These are phyloP conservation scores for Syzygium aromaticum DNA, from an alignment of 345 rosid genomes.

Conservation along the genomic window DNA sequence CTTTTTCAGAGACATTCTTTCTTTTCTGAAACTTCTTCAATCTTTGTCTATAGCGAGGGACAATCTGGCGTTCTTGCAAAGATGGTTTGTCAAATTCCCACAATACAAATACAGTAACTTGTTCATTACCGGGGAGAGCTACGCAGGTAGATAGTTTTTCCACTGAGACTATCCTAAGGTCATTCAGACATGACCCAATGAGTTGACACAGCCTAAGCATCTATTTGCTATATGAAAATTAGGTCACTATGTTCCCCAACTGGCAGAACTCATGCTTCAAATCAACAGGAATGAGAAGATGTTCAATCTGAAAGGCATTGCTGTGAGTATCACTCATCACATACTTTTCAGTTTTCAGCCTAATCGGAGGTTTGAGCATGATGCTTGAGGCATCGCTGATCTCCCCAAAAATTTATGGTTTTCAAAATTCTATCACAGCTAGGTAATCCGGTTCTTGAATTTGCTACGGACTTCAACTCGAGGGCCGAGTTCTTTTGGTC, in stretches of 20 bases:
- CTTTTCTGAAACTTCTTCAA: conserved; percentile 21
- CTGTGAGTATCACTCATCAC: conserved; percentile 42
- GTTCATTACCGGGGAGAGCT: conserved; percentile 92
- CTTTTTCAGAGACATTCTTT: conserved; percentile 12
- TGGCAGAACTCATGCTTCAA: conserved; percentile 79
- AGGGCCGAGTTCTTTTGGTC: conserved; percentile 98
- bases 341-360: neutral
- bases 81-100: conserved; percentile 83
- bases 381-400: neutral
- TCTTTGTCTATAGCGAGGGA: conserved; percentile 61
- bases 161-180: neutral
- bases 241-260: conserved; percentile 94
- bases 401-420: neutral
- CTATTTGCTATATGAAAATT: neutral
- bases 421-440: conserved; percentile 33
- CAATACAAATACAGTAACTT: conserved; percentile 86
- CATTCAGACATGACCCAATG: neutral
- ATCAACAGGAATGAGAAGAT: conserved; percentile 61
- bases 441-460: conserved; percentile 91
- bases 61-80: conserved; percentile 82
- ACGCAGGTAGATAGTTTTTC: conserved; percentile 57
- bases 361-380: neutral
- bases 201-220: neutral
- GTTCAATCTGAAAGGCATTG: conserved; percentile 88
- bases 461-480: conserved; percentile 82